Conservation (phyloP, 2,329 filamentous ascomycete genomes). For the Aureobasidium mangrovei region DNA sequence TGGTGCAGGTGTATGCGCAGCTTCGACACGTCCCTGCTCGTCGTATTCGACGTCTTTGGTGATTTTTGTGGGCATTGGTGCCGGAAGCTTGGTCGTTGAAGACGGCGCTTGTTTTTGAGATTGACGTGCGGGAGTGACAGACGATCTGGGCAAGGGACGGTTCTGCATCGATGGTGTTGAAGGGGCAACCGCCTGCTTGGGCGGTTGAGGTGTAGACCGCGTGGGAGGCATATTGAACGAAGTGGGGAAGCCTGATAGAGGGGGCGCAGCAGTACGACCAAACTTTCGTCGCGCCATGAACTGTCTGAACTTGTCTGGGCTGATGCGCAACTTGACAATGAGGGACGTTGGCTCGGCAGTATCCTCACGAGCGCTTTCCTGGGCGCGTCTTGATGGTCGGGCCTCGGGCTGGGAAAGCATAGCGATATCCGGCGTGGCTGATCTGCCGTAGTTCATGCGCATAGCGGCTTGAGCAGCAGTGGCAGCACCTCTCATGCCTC, state of each 20-base stretch:
- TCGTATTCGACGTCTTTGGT: constrained; percentile 22
- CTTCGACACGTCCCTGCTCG: constrained; percentile 54
- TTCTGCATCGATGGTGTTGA: constrained; percentile 15
- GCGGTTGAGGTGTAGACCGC: constrained; percentile 37
- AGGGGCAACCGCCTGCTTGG: constrained; percentile 21
- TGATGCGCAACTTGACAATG: constrained; percentile 66
- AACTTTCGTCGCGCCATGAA: constrained; percentile 49
- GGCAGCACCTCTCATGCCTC: constrained; percentile 82
- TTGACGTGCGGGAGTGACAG: constrained; percentile 9
- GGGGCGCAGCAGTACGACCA: constrained; percentile 25
- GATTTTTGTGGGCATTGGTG: constrained; percentile 24
- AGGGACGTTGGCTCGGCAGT: constrained; percentile 71
- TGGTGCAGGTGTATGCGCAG: constrained; percentile 50
- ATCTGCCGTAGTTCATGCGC: constrained; percentile 62
- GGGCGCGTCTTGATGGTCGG: constrained; percentile 49
- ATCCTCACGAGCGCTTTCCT: constrained; percentile 65
- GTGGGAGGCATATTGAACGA: constrained; percentile 39
- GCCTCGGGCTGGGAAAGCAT: constrained; percentile 62
- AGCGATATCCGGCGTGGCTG: constrained; percentile 76
- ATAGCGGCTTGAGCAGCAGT: constrained; percentile 80
- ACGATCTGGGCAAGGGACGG: constrained; percentile 1
- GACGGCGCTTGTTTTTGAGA: background rate
- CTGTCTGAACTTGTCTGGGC: constrained; percentile 61
- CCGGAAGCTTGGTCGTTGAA: constrained; percentile 13
- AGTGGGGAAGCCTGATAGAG: constrained; percentile 30